Conservation (phyloP, 2,329 filamentous ascomycete genomes). For the Talaromyces islandicus region DNA sequence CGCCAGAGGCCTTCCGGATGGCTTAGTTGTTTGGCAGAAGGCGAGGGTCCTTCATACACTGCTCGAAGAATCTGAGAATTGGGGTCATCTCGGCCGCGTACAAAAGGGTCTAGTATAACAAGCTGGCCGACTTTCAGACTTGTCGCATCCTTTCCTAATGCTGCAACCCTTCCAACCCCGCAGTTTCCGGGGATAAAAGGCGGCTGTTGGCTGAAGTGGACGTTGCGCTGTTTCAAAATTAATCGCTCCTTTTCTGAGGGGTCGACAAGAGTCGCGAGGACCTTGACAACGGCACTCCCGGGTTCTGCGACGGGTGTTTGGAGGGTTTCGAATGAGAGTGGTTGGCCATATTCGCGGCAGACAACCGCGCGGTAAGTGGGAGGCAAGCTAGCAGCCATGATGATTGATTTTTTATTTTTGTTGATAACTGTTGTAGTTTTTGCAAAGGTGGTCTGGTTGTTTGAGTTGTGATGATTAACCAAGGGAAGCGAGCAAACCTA, state of each 20-base stretch:
- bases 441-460: too few species aligned
- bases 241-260: background rate
- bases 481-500: background rate
- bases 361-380: constrained; percentile 10
- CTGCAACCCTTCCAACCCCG: constrained; percentile 39
- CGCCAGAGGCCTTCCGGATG: constrained; percentile 10
- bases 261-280: constrained; percentile 8
- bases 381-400: constrained; percentile 1
- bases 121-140: constrained; percentile 15
- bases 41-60: constrained; percentile 5
- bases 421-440: background rate
- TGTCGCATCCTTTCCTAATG: constrained; percentile 13
- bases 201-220: constrained; percentile 10
- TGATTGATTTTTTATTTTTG: background rate
- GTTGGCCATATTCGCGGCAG: constrained; percentile 3
- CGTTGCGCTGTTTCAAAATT: constrained; percentile 5
- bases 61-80: constrained; percentile 12
- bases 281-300: constrained; percentile 14
- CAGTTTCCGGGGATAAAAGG: constrained; percentile 22
- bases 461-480: background rate
- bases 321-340: constrained; percentile 7
- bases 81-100: constrained; percentile 13
- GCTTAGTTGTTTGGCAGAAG: constrained; percentile 7
- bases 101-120: constrained; percentile 13
- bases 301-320: constrained; percentile 8